Evolutionary conservation across 495 filamentous ascomycete genomes (phyloP).

Genomic region (Penicillium fimorum): DNA sequence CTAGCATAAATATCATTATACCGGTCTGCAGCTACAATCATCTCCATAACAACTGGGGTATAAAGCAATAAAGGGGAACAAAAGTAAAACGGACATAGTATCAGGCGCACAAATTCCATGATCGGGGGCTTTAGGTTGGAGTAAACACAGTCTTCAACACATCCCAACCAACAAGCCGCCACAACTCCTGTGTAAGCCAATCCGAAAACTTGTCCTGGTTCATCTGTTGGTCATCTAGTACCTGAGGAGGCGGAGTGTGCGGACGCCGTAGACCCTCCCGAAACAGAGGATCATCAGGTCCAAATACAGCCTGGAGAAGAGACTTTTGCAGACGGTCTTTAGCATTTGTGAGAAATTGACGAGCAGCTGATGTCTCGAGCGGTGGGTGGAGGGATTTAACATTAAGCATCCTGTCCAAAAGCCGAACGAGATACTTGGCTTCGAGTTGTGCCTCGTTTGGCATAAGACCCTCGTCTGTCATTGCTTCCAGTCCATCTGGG

Average conservation of each 20-base stretch:
- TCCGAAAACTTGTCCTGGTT: constrained; percentile 29
- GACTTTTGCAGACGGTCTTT: constrained; percentile 41
- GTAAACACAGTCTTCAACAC: constrained; percentile 21
- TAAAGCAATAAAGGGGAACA: background rate
- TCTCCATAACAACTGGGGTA: background rate
- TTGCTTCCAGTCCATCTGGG: constrained; percentile 31
- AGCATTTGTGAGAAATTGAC: constrained; percentile 20
- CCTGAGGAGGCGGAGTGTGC: constrained; percentile 23
- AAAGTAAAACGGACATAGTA: background rate
- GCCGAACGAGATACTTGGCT: constrained; percentile 36
- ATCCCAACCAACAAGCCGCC: constrained; percentile 53
- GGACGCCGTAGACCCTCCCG: constrained; percentile 24
- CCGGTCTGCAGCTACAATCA: background rate
- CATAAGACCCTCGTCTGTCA: constrained; percentile 22
- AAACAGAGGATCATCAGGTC: constrained; percentile 30
- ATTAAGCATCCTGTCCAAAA: constrained; percentile 36
- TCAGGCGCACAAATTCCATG: background rate
- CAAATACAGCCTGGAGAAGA: constrained; percentile 42
- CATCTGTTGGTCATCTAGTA: constrained; percentile 2
- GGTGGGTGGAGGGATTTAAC: background rate
- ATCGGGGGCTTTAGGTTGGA: background rate
- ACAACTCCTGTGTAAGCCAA: constrained; percentile 50
- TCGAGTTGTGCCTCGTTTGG: constrained; percentile 27
- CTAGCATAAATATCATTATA: background rate
- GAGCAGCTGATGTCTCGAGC: background rate